Conservation (phyloP, 257 asterid genomes). For the Nyctanthes arbortristis region DNA sequence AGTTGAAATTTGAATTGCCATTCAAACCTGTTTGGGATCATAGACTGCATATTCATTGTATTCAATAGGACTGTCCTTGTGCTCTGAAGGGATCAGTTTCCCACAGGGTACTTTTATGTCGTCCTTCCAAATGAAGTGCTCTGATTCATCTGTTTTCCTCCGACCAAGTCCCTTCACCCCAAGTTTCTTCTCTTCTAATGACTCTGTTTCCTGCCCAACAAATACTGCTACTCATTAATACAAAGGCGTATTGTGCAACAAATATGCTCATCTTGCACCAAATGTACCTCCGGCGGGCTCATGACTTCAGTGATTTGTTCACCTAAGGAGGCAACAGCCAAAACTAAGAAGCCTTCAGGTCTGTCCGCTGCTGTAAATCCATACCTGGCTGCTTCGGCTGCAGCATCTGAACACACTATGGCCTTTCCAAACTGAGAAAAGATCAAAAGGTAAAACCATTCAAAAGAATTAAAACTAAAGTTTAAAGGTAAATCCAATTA, state of each 20-base stretch:
- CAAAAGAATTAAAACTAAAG: background rate
- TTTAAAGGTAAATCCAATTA: no score
- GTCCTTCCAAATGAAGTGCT: slow-evolving; percentile 79
- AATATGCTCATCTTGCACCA: background rate
- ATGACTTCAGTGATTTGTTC: slow-evolving; percentile 44
- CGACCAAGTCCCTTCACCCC: slow-evolving; percentile 72
- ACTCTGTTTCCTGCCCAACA: slow-evolving; percentile 35
- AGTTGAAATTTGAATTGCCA: background rate
- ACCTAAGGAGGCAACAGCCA: slow-evolving; percentile 80
- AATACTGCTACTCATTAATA: background rate
- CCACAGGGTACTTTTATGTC: slow-evolving; percentile 86
- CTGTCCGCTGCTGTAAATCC: slow-evolving; percentile 84
- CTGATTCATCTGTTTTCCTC: slow-evolving; percentile 74
- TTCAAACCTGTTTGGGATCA: slow-evolving; percentile 64
- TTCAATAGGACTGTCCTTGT: slow-evolving; percentile 66
- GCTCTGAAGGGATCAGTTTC: slow-evolving; percentile 47
- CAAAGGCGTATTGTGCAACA: no score
- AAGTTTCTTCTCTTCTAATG: slow-evolving; percentile 56
- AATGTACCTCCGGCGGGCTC: slow-evolving; percentile 41
- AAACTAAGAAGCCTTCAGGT: slow-evolving; percentile 79
- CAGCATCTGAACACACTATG: slow-evolving; percentile 85
- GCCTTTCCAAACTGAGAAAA: slow-evolving; percentile 74
- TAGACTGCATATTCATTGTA: slow-evolving; percentile 86
- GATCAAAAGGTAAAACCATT: background rate
- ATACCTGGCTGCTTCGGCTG: slow-evolving; percentile 91